Conservation (phyloP, 83 land plant genomes). For the Diphasiastrum complanatum region DNA sequence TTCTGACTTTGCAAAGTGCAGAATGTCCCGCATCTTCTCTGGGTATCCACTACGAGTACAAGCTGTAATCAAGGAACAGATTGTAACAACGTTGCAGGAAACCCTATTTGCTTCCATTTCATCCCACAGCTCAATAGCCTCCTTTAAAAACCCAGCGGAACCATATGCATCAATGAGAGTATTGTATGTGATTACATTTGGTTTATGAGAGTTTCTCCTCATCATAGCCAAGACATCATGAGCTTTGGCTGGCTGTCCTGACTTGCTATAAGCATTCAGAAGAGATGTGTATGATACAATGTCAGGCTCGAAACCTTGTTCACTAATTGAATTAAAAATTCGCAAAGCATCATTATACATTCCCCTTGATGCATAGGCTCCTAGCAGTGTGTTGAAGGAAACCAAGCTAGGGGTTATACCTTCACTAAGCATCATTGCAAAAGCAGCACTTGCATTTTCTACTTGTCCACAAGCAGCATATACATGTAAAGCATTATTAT, state of each 20-base stretch:
- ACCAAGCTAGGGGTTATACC: constrained; percentile 71
- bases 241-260: constrained; percentile 72
- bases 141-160: constrained; percentile 49
- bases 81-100: constrained; percentile 37
- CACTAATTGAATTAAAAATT: constrained; percentile 47
- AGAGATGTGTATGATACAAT: constrained; percentile 85
- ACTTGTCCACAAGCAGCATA: constrained; percentile 74
- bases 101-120: constrained; percentile 38
- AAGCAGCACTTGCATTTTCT: constrained; percentile 53
- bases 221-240: constrained; percentile 57
- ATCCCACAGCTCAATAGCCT: constrained; percentile 61
- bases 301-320: constrained; percentile 58
- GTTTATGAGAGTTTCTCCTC: constrained; percentile 49
- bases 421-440: constrained; percentile 81
- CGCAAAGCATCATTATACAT: constrained; percentile 58
- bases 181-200: constrained; percentile 69
- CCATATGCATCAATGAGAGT: constrained; percentile 88
- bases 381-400: constrained; percentile 69
- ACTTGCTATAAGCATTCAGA: constrained; percentile 76
- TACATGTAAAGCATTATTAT: constrained; percentile 66
- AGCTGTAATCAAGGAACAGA: constrained; percentile 77
- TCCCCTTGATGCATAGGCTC: constrained; percentile 79
- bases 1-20: constrained; percentile 50
- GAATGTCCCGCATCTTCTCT: constrained; percentile 53
- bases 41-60: constrained; percentile 61